A percentile compares a stretch with the other conserved stretches of the same genome.
Evolutionary conservation across 2,329 filamentous ascomycete species (phyloP).

Genomic region (Fragosphaeria purpurea): DNA sequence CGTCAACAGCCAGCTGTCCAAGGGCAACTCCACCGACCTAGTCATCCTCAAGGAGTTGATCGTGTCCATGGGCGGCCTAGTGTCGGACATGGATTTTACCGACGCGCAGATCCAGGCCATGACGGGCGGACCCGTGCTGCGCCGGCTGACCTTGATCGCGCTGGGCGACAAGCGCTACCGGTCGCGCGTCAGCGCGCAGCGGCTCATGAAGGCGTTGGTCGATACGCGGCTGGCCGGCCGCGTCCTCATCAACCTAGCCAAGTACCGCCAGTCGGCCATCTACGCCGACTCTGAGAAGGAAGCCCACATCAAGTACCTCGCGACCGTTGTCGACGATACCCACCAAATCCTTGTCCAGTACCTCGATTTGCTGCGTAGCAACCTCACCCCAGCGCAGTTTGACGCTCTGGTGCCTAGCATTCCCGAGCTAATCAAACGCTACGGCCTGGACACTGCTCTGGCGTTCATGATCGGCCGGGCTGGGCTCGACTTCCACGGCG

Average conservation of each 20-base stretch:
- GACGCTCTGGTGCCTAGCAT: slow-evolving; percentile 69
- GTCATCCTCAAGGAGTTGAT: slow-evolving; percentile 88
- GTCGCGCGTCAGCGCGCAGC: slow-evolving; percentile 61
- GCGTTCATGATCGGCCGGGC: slow-evolving; percentile 77
- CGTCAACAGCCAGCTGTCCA: slow-evolving; percentile 71
- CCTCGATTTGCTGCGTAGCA: slow-evolving; percentile 76
- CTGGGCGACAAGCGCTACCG: slow-evolving; percentile 62
- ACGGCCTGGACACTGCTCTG: slow-evolving; percentile 66
- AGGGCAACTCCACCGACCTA: slow-evolving; percentile 79
- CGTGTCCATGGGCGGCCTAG: slow-evolving; percentile 85
- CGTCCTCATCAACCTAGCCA: slow-evolving; percentile 80
- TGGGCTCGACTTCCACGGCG: slow-evolving; percentile 51
- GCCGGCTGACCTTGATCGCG: slow-evolving; percentile 68
- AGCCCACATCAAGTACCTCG: slow-evolving; percentile 79
- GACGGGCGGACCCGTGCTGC: slow-evolving; percentile 72
- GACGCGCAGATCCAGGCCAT: slow-evolving; percentile 81
- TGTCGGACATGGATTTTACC: slow-evolving; percentile 77
- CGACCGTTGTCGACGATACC: slow-evolving; percentile 82
- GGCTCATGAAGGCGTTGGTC: slow-evolving; percentile 69
- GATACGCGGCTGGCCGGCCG: slow-evolving; percentile 70
- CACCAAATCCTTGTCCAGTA: slow-evolving; percentile 80
- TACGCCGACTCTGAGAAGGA: slow-evolving; percentile 61
- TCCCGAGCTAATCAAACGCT: slow-evolving; percentile 62
- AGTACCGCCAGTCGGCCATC: slow-evolving; percentile 80
- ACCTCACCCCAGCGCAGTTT: slow-evolving; percentile 66